phyloP scores from a whole-genome alignment of 257 asterid species.

The Cinchona pubescens region DNA sequence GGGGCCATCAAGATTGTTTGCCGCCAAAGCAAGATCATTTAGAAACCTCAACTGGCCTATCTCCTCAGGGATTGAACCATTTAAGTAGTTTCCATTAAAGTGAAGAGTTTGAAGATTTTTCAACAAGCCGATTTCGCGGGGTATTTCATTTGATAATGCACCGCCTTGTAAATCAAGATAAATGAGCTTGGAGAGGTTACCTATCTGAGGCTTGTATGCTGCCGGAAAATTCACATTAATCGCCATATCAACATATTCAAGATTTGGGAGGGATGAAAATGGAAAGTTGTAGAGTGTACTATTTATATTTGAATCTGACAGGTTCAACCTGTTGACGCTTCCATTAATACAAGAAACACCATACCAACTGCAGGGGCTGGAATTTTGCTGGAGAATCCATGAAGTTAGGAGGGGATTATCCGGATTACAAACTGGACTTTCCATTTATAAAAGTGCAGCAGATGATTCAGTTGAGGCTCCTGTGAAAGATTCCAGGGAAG shows the following conservation, averaged over 20 bases:
- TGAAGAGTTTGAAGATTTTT: neutral
- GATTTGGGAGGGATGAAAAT: conserved; percentile 23
- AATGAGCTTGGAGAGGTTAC: conserved; percentile 21
- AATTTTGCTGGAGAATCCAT: conserved; percentile 14
- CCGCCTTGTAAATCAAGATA: conserved; percentile 11
- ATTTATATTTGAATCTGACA: neutral
- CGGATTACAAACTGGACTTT: conserved; percentile 15
- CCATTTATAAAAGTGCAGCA: conserved; percentile 23
- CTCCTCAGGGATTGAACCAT: conserved; percentile 27
- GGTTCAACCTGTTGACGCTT: conserved; percentile 10
- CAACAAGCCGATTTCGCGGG: neutral
- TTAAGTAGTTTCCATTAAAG: conserved; percentile 3
- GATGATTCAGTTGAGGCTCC: conserved; percentile 19
- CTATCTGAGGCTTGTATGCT: conserved; percentile 13
- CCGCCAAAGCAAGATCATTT: neutral
- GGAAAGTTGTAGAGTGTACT: conserved; percentile 28
- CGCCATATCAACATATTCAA: conserved; percentile 21
- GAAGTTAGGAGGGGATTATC: conserved; percentile 15
- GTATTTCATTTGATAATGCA: neutral
- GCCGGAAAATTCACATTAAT: conserved; percentile 21
- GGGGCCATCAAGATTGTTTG: neutral
- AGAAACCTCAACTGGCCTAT: conserved; percentile 23
- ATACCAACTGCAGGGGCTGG: conserved; percentile 29
- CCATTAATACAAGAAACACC: conserved; percentile 21
- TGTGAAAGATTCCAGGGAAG: conserved; percentile 4